Evolutionary conservation across 176 grass and related monocot genomes (phyloP), one percentile per base, ranked within the genome.

Genomic region (maize (Zea mays)): DNA sequence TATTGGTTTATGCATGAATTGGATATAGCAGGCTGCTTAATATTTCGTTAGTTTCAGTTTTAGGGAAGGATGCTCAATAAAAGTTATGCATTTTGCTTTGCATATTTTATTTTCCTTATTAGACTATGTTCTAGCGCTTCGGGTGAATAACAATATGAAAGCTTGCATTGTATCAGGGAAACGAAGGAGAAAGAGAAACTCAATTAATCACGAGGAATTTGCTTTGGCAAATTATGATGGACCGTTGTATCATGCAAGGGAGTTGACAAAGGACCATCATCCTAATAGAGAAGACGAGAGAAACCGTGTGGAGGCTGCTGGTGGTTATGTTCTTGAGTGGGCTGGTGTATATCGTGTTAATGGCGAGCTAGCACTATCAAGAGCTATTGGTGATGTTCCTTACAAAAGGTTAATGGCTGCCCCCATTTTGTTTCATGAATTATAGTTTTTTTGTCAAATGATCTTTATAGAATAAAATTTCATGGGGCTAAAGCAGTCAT

Each of bases 251-350:
- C 59, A 69, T 84, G 85, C 82, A 61, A 97, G 88, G 79, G 89
- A 97, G 72, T 80, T 97, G 68, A 97, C 95, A 33, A 56, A 86
- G 83, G 95, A 97, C 61, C 95, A 97, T 87, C 95, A 97, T 70
- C 91, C 91, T 70, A 85, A 94, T 83, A 97, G 91, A 94, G 95
- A 94, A 81, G 95, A 97, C 19, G 95, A 97, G 78, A 93, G 89
- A 92, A 90, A 69, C 49, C 86, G 95, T 20, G 89, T 97, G 40
- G 95, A 97, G 85, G 82, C 88, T 82, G 77, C 95, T 70, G 95
- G 95, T 73, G 95, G 95, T 58, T 79, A 86, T 86, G 86, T 97
- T 76, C 40, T 89, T 69, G 91, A 97, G 86, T 93, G 94, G 91
- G 91, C 94, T 88, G 94, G 91, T 76, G 85, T 92, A 58, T 79